Conservation (phyloP, 2,329 filamentous ascomycete species). For the Dryadomyces quercus-mongolicae region DNA sequence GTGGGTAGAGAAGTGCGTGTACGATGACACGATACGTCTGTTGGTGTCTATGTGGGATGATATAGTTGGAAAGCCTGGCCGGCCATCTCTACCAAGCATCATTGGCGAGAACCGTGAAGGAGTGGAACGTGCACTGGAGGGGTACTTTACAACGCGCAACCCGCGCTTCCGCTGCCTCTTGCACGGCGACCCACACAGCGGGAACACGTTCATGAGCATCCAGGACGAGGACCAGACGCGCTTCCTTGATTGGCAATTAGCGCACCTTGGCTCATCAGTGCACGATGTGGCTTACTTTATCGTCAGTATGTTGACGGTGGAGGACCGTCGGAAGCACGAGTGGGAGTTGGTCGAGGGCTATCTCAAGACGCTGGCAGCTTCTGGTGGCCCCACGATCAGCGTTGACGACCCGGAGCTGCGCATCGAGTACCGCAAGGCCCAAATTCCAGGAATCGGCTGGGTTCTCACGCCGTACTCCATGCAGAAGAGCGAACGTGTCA, state of each 20-base stretch:
- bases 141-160: slow-evolving; percentile 19
- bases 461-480: slow-evolving; percentile 21
- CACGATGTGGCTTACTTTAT: slow-evolving; percentile 24
- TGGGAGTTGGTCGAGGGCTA: slow-evolving; percentile 21
- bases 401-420: background rate
- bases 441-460: slow-evolving; percentile 21
- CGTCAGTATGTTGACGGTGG: slow-evolving; percentile 18
- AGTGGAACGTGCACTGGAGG: slow-evolving; percentile 15
- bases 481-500: slow-evolving; percentile 20
- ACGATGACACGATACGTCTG: background rate
- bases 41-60: background rate
- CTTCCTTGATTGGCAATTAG: slow-evolving; percentile 24
- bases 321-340: slow-evolving; percentile 21
- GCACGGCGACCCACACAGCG: slow-evolving; percentile 22
- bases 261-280: slow-evolving; percentile 22
- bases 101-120: background rate
- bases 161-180: slow-evolving; percentile 20
- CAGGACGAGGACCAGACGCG: slow-evolving; percentile 14
- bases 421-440: slow-evolving; percentile 20
- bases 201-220: slow-evolving; percentile 20
- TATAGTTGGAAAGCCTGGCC: background rate
- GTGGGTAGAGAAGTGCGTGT: slow-evolving; percentile 13
- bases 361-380: slow-evolving; percentile 8
- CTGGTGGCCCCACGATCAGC: background rate
- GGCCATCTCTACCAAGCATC: background rate